phyloP scores from a whole-genome alignment of 306 rosid genomes.

The Gastrolobium villosum region DNA sequence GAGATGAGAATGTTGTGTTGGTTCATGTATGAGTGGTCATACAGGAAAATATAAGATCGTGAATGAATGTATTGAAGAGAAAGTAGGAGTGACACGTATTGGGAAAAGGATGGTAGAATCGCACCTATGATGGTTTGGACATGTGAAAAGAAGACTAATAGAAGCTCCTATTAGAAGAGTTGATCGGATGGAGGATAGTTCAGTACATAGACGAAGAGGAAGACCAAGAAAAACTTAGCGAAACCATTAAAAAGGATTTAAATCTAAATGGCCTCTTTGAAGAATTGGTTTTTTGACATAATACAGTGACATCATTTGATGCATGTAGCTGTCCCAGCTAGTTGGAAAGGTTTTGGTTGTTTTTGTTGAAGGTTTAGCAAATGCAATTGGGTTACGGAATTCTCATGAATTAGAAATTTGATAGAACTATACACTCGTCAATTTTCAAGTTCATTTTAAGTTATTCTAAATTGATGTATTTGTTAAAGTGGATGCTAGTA shows the following conservation, averaged over 20 bases:
- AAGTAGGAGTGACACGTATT: background rate
- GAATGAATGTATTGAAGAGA: background rate
- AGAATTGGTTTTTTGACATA: background rate
- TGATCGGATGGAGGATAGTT: background rate
- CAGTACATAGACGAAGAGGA: constrained; percentile 6
- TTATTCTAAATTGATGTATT: background rate
- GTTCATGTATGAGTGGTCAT: background rate
- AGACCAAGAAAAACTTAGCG: constrained; percentile 5
- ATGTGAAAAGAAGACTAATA: constrained; percentile 10
- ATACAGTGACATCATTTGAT: background rate
- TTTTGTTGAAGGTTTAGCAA: background rate
- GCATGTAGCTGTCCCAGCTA: background rate
- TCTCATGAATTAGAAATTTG: background rate
- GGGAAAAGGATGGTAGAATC: background rate
- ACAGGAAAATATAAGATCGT: background rate
- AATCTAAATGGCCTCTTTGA: background rate
- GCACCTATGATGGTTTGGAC: background rate
- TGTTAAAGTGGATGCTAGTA: background rate
- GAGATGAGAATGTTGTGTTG: constrained; percentile 14
- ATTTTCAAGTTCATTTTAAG: background rate
- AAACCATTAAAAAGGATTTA: constrained; percentile 4
- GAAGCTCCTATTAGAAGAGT: background rate
- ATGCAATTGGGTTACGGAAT: constrained; percentile 15
- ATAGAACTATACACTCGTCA: background rate
- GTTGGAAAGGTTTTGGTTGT: constrained; percentile 10